Evolutionary conservation across 2,329 filamentous ascomycete genomes (phyloP).

Genomic region (Phialophora chinensis): DNA sequence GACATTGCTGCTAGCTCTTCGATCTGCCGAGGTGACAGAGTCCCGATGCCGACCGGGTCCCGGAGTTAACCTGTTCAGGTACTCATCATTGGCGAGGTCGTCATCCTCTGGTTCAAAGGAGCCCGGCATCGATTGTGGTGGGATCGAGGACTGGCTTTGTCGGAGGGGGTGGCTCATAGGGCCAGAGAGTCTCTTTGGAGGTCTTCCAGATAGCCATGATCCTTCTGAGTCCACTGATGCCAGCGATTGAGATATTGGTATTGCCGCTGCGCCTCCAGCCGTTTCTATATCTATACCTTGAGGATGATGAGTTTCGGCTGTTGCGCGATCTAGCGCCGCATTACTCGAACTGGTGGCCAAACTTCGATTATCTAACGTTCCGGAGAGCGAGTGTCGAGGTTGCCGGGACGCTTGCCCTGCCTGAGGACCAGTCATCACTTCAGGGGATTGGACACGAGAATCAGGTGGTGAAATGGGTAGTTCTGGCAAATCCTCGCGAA

Average conservation of each 20-base stretch:
- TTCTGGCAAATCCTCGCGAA: slow-evolving; percentile 89
- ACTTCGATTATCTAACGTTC: slow-evolving; percentile 39
- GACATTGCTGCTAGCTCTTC: slow-evolving; percentile 54
- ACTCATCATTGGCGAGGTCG: slow-evolving; percentile 76
- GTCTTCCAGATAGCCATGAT: slow-evolving; percentile 88
- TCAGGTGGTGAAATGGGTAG: slow-evolving; percentile 83
- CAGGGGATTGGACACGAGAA: slow-evolving; percentile 79
- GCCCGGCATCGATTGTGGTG: slow-evolving; percentile 42
- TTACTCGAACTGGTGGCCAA: slow-evolving; percentile 42
- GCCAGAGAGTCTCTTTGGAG: slow-evolving; percentile 56
- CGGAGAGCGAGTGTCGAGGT: slow-evolving; percentile 34
- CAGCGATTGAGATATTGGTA: slow-evolving; percentile 75
- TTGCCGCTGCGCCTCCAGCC: slow-evolving; percentile 39
- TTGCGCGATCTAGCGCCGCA: slow-evolving; percentile 29
- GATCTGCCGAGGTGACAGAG: slow-evolving; percentile 40
- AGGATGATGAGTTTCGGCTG: slow-evolving; percentile 16
- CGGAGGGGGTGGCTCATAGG: slow-evolving; percentile 54
- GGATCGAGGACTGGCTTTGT: slow-evolving; percentile 53
- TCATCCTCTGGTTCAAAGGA: slow-evolving; percentile 52
- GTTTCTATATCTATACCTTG: slow-evolving; percentile 31
- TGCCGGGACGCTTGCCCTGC: slow-evolving; percentile 12
- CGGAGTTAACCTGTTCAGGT: slow-evolving; percentile 64
- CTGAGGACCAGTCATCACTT: slow-evolving; percentile 51
- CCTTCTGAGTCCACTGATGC: slow-evolving; percentile 95
- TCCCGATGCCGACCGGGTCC: slow-evolving; percentile 52